Conservation (phyloP, 495 filamentous ascomycete species). For the Penicillium dipodomyicola region DNA sequence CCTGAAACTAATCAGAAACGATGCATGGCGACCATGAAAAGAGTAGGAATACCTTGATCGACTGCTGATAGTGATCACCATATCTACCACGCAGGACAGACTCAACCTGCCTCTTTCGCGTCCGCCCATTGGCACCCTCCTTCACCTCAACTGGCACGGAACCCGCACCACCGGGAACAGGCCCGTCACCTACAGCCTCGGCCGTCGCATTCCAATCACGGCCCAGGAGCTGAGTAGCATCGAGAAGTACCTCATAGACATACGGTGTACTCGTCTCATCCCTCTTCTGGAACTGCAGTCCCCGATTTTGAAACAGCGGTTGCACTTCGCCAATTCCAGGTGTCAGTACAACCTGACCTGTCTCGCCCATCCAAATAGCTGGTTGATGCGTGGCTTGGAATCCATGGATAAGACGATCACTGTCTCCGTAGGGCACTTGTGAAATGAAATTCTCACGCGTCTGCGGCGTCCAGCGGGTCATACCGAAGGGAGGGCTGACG, state of each 20-base stretch:
- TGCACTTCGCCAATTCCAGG: constrained; percentile 28
- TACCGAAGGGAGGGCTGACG: constrained; percentile 26
- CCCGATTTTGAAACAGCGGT: constrained; percentile 26
- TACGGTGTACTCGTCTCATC: constrained; percentile 27
- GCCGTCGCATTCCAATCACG: constrained; percentile 30
- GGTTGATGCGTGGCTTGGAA: constrained; percentile 33
- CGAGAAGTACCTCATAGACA: constrained; percentile 27
- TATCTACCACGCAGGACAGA: neutral
- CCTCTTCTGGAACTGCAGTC: constrained; percentile 23
- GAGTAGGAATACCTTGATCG: constrained; percentile 15
- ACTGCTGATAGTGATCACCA: constrained; percentile 3
- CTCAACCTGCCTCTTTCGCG: constrained; percentile 13
- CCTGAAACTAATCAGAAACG: constrained; percentile 3
- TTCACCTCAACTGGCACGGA: constrained; percentile 22
- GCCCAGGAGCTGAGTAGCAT: constrained; percentile 21
- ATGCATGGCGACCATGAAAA: neutral
- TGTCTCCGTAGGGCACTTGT: constrained; percentile 26
- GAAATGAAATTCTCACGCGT: constrained; percentile 33
- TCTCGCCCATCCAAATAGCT: constrained; percentile 33
- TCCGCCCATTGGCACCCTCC: constrained; percentile 28
- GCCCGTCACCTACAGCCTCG: constrained; percentile 24
- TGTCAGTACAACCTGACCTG: constrained; percentile 25
- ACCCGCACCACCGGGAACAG: constrained; percentile 26
- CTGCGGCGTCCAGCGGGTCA: constrained; percentile 34
- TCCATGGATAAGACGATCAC: constrained; percentile 27